Evolutionary conservation across 2,329 filamentous ascomycete genomes (phyloP), one percentile per base, ranked within the genome.

Genomic region (Xylariaceae sp.): DNA sequence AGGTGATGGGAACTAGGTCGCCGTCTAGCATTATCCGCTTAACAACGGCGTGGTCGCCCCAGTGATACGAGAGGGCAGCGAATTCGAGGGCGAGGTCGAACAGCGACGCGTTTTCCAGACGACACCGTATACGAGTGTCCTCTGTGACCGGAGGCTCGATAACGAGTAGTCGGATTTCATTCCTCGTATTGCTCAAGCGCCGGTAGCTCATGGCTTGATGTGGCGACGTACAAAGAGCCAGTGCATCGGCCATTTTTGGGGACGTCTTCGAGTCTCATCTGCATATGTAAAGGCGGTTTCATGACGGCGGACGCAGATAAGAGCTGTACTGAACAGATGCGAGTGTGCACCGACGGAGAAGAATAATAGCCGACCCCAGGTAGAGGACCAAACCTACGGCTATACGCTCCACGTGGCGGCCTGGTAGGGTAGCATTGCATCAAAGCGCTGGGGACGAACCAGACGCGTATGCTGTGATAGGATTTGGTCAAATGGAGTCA

Each of bases 361-460:
- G 35, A 49, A 29, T 39, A 50, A 29, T 39, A 45, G 27, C 34
- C 42, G 31, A 34, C 39, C 50, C 9, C 19, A 19, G 53, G 46
- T 46, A 58, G 46, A 19, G 50, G 42, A 35, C 26, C 37, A 41
- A 43, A n/a, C 8, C 45, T 26, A 34, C 27, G 41, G 41, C 42
- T 9, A 53, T 53, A 55, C 53, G 56, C 35, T 58, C 56, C 56
- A 58, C 56, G 56, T 58, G 56, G 50, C 53, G 37, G 32, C 39
- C 32, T 41, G 27, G n/a, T 37, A 42, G 11, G 52, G 56, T 55
- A 34, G 39, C 26, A 55, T 34, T 37, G 42, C 47, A 50, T 43
- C 43, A 43, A 29, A 1, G 37, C 37, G 41, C 29, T 41, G 9
- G 9, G 26, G 41, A 19, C 34, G 32, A 11, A 41, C 34, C 40